A percentile compares a stretch with the other conserved stretches of the same genome.
phyloP scores from a whole-genome alignment of 192 early-diverging fungal species.

The Rhizophagus clarus region DNA sequence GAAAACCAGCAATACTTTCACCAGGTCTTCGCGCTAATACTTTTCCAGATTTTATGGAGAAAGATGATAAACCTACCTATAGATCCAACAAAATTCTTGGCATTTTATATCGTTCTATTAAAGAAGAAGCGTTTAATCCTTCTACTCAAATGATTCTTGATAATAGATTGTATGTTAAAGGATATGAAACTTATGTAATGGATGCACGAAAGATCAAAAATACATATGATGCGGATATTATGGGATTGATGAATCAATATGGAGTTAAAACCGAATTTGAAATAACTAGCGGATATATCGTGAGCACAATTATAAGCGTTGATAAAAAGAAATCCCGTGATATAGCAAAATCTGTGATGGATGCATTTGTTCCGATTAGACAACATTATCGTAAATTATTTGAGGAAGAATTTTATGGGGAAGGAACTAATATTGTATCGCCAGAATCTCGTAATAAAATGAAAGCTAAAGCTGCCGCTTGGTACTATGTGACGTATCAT shows the following conservation, averaged over 20 bases:
- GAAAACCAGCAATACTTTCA: slow-evolving; percentile 51
- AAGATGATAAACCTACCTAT: slow-evolving; percentile 53
- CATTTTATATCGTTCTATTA: slow-evolving; percentile 53
- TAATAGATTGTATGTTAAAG: slow-evolving; percentile 45
- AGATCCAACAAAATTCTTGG: slow-evolving; percentile 54
- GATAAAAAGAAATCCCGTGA: slow-evolving; percentile 56
- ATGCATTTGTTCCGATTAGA: slow-evolving; percentile 39
- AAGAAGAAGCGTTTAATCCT: slow-evolving; percentile 45
- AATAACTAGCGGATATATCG: slow-evolving; percentile 42
- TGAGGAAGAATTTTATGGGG: slow-evolving; percentile 42
- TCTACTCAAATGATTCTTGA: slow-evolving; percentile 47
- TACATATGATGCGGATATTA: slow-evolving; percentile 58
- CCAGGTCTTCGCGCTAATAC: slow-evolving; percentile 41
- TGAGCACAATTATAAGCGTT: slow-evolving; percentile 35
- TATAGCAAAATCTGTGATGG: slow-evolving; percentile 49
- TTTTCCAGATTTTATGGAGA: slow-evolving; percentile 80
- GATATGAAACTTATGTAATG: slow-evolving; percentile 53
- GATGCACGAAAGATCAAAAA: slow-evolving; percentile 47
- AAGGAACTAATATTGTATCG: slow-evolving; percentile 34
- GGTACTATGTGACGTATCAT: slow-evolving; percentile 75
- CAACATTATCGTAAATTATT: slow-evolving; percentile 49
- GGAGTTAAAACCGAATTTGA: slow-evolving; percentile 49
- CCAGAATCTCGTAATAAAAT: slow-evolving; percentile 23
- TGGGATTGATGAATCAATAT: slow-evolving; percentile 66
- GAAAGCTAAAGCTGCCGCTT: slow-evolving; percentile 60